Evolutionary conservation across 805 yeast species (phyloP).

Genomic region (Lachancea nothofagi): DNA sequence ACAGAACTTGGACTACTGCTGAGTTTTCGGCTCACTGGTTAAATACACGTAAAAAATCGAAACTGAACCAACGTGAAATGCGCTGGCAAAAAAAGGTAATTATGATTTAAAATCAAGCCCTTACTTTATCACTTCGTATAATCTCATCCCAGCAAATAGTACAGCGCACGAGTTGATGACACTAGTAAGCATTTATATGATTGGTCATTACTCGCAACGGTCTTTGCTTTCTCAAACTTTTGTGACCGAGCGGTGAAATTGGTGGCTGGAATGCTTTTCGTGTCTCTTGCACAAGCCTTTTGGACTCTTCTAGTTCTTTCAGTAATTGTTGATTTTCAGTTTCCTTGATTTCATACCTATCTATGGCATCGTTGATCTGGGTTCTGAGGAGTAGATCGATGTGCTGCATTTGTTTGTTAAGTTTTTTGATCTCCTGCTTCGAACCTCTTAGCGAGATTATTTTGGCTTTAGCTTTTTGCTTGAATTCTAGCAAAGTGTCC

Average conservation of each 20-base stretch:
- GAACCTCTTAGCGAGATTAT: background rate
- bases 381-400: background rate
- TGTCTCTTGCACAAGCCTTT: background rate
- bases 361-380: constrained; percentile 1
- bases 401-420: background rate
- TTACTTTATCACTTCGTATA: no score
- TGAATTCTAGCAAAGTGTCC: constrained; percentile 2
- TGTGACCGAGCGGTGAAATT: constrained; percentile 3
- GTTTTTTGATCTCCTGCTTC: background rate
- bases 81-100: no score
- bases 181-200: background rate
- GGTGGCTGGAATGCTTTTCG: background rate
- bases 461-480: constrained; percentile 3
- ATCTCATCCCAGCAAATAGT: no score
- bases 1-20: no score
- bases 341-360: constrained; percentile 3
- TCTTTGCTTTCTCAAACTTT: constrained; percentile 1
- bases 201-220: constrained; percentile 1
- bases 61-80: no score
- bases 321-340: constrained; percentile 2
- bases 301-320: constrained; percentile 1
- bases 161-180: background rate
- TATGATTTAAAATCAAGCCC: no score
- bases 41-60: no score
- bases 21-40: no score